Base-by-base conservation (phyloP, 2,329 filamentous ascomycete genomes). In the Penicillium nordicum region DNA sequence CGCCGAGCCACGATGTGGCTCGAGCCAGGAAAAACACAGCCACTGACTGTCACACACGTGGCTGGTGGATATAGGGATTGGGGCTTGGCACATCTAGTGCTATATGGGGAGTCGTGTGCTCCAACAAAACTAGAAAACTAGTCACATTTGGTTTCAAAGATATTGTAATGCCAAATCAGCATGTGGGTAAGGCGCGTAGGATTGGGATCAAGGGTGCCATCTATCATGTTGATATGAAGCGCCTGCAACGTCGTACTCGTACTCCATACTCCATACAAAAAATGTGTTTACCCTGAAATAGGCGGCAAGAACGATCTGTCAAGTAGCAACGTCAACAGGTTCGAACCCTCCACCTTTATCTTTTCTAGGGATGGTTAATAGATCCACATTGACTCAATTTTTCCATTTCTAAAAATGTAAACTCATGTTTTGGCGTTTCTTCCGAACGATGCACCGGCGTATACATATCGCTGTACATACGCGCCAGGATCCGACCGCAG, bases 41-140 rank as follows among this genome's bases (percentile, higher is more conserved):
- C 64, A 66, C 64, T 65, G 18, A 43, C 10, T 30, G 49, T 40
- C 41, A 46, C 52, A 66, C 63, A 66, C 63, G 64, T 65, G 62
- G 63, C 63, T 61, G 42, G 36, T 58, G 55, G 37, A 25, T 25
- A 37, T 37, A 25, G 18, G 10, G 27, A 45, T 9, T 45, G 18
- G 18, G 29, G 43, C 29, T 45, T 45, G 43, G 43, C 43, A 32
- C 18, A 16, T 45, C 32, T 32, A 30, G 14, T 25, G n/a, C 11
- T 21, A 0, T n/a, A n/a, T n/a, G 7, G 47, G 45, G 46, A 47
- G 32, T 27, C n/a, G 14, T 41, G 48, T 42, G 48, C 48, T 50
- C 48, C 48, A 29, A 42, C 27, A n/a, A 16, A 12, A 47, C 16
- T 32, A 49, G 14, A n/a, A 16, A 12, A 47, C 21, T 32, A 49